Base-by-base conservation (phyloP, 345 rosid genomes). In the Viola odorata region DNA sequence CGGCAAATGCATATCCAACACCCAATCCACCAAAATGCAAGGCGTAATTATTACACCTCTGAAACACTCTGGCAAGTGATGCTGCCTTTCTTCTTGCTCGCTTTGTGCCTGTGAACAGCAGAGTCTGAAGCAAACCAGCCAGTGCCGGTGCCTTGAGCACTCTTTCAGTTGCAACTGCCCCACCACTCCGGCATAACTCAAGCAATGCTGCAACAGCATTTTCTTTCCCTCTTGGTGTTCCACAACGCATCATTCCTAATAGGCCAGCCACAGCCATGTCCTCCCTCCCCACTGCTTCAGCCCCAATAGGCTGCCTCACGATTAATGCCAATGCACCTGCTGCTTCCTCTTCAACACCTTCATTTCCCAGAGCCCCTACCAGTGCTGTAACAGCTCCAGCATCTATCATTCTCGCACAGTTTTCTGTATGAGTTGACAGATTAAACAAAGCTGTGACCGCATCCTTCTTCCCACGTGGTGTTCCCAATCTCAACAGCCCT, bases 61-160 rank as follows among this genome's bases (percentile, higher is more conserved):
- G 96, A 47, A 88, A 88, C 67, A 86, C 95, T 64, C 96, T 77
- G 36, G 91, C 97, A 60, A 91, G 97, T 4, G 99, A 91, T 53
- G 94, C 94, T 0, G 97, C 96, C 71, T 95, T 95, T 64, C 99
- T 79, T 73, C 96, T 82, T 2, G 99, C 99, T 12, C 99, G 75
- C 71, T 88, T 94, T 37, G 99, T 88, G 53, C 99, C 96, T 0
- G 95, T 94, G 66, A 91, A 91, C 65, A 94, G 69, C 37, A 94
- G 80, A 8, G 82, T 70, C 58, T 85, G 96, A 9, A 94, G 84
- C 77, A 94, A 70, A 48, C 97, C 86, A 0, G 74, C 89, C 68
- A 94, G 78, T 23, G 99, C 82, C 0, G 97, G 97, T 10, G 94
- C 88, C 69, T 77, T 78, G 17, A 91, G 67, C 58, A 88, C 91